Evolutionary conservation across 129 eudicot species (phyloP), one percentile per base, ranked within the genome.

Genomic region (Ambrosia artemisiifolia): DNA sequence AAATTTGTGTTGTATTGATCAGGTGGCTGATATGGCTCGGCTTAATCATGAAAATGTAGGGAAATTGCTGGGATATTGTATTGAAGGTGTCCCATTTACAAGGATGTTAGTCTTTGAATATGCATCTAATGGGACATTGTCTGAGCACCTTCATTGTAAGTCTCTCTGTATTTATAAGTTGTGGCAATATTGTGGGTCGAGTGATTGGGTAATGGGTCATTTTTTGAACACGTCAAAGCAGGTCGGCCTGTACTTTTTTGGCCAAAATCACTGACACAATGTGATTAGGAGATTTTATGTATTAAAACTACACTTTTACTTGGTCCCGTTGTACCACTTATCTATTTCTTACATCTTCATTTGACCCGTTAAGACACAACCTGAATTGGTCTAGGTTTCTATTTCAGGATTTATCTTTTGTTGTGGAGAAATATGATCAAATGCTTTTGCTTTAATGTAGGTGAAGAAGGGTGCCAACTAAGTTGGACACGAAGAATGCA

Each of bases 21-120:
- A 95, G 97, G 99, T 90, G 71, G 97, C 88, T 14, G 98, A 90
- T 74, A 72, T 89, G 81, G 92, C 96, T 8, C 84, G 95, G 88
- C 66, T 93, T 75, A 69, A 90, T 79, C 95, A 93, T 24, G 93
- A 85, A 73, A 86, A 93, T 53, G 65, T 76, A 2, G 98, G 90
- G 33, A 90, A 87, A 83, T 59, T 93, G 33, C 69, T 90, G 12
- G 99, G 99, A 20, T 95, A 88, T 76, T 88, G 99, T 78, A 82
- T 82, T 10, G 99, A 91, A 83, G 80, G 80, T 65, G 67, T 46
- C 54, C 99, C 99, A 12, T 90, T 95, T 71, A 84, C 99, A 42
- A 79, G 99, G 76, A 95, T 95, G 99, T 83, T 95, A 70, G 97
- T 95, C 62, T 90, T 95, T 73, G 97, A 90, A 61, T 95, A 95